Base-by-base conservation (phyloP, 208 protist genomes). In the Crithidia sp. region DNA sequence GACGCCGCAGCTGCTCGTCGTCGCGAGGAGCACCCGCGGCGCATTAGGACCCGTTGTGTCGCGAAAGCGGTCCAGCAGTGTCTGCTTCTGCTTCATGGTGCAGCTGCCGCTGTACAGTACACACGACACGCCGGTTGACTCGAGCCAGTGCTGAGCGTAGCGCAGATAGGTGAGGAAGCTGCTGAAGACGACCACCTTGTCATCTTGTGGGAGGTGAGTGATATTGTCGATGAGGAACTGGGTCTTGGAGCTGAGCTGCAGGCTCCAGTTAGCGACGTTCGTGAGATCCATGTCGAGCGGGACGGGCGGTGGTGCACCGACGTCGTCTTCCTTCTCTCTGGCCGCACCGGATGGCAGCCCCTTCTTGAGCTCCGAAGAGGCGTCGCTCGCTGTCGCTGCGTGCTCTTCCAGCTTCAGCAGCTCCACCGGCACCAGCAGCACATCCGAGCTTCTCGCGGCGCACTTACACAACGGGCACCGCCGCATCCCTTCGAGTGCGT, bases 111-210 rank as follows among this genome's bases (percentile, higher is more conserved):
- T 83, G 74, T 86, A 92, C 8, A 88, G 73, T 8, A 58, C 91
- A 61, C 50, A 90, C 28, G 70, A 70, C 62, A 81, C 52, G 10
- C 71, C 91, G 37, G 53, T 28, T 60, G 64, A 47, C 28, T 76
- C 54, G 2, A 99, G 86, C 2, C 68, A 52, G 10, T 78, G 68
- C 83, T 98, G 82, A 7, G 98, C 67, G 28, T 95, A 88, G 56
- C 95, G 76, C 10, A 99, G 86, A 81, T 99, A 98, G 2, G 81
- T 88, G 3, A 95, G 90, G 77, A 98, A 99, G 74, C 93, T 83
- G 52, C 86, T 96, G 74, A 99, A 99, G 2, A 99, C 87, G 3
- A 99, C 81, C 19, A 86, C 77, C 78, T 99, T 99, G 5, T 92
- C 86, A 4, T 67, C 79, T 2, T 3, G 16, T 0, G 85, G 83